Evolutionary conservation across 805 yeast species (phyloP).

Genomic region (Lipomyces yamanashiensis): DNA sequence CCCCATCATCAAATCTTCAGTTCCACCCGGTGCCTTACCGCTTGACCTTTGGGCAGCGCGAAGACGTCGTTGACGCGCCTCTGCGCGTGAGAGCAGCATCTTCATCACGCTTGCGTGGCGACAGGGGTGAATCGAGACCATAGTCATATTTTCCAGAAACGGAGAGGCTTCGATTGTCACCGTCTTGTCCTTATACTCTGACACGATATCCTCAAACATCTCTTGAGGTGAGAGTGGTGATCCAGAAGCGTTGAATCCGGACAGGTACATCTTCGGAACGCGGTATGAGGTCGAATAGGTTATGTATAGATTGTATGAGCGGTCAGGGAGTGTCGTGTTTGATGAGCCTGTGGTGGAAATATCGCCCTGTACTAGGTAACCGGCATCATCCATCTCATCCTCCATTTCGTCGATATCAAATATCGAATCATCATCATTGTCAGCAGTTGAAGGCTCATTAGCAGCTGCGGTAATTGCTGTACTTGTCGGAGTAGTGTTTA

Average conservation of each 20-base stretch:
- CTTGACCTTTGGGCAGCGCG: constrained; percentile 18
- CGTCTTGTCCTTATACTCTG: constrained; percentile 92
- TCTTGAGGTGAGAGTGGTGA: constrained; percentile 82
- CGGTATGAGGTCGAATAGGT: constrained; percentile 93
- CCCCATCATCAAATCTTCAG: constrained; percentile 27
- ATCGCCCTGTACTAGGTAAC: constrained; percentile 19
- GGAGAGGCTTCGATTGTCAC: constrained; percentile 96
- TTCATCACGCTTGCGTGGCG: constrained; percentile 94
- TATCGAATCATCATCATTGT: constrained; percentile 26
- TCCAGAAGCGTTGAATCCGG: constrained; percentile 84
- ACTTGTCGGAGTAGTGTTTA: neutral
- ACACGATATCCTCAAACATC: constrained; percentile 93
- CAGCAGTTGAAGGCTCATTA: neutral
- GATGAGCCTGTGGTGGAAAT: constrained; percentile 24
- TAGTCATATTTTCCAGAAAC: constrained; percentile 66
- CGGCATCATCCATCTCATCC: constrained; percentile 33
- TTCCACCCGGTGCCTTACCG: constrained; percentile 1
- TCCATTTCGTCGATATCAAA: constrained; percentile 36
- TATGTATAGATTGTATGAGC: constrained; percentile 87
- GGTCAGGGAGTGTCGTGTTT: constrained; percentile 40
- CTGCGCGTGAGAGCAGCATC: constrained; percentile 76
- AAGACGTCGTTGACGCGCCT: constrained; percentile 41
- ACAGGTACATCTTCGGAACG: constrained; percentile 91
- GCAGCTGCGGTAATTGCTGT: neutral
- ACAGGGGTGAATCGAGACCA: constrained; percentile 94